phyloP scores from a whole-genome alignment of 2,329 filamentous ascomycete genomes.

The Plectosphaerella plurivora region DNA sequence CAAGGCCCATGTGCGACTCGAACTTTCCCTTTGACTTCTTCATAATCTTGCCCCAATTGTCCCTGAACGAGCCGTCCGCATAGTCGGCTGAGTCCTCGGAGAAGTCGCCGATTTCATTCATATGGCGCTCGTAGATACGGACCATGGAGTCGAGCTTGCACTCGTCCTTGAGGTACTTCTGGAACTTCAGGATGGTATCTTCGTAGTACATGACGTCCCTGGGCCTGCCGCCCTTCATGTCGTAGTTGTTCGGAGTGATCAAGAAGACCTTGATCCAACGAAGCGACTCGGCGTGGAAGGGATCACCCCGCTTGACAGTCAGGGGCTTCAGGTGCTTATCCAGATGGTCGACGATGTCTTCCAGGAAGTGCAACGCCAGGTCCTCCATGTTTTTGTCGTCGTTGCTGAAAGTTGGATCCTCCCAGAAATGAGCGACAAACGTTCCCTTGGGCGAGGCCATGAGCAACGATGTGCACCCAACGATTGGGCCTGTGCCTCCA shows the following conservation, averaged over 20 bases:
- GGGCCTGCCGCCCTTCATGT: background rate
- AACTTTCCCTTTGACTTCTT: background rate
- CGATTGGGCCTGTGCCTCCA: conserved; percentile 9
- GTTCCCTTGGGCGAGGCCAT: conserved; percentile 7
- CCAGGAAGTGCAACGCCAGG: background rate
- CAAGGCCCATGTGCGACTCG: conserved; percentile 1
- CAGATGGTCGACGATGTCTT: conserved; percentile 3
- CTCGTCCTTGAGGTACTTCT: background rate
- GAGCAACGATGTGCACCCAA: conserved; percentile 10
- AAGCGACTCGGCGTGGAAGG: background rate
- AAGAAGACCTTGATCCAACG: background rate
- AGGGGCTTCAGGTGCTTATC: background rate
- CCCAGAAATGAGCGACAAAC: conserved; percentile 11
- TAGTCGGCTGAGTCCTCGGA: background rate
- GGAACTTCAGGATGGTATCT: background rate
- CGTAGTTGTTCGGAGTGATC: background rate
- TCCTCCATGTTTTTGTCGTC: background rate
- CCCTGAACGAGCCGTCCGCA: background rate
- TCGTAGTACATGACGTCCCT: background rate
- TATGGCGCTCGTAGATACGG: too few species aligned
- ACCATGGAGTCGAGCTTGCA: background rate
- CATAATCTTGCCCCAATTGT: background rate
- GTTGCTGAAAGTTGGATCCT: conserved; percentile 5
- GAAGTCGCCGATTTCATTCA: too few species aligned
- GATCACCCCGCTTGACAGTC: background rate